Base-by-base conservation (phyloP, 306 rosid genomes). In the Glycine tomentella region DNA sequence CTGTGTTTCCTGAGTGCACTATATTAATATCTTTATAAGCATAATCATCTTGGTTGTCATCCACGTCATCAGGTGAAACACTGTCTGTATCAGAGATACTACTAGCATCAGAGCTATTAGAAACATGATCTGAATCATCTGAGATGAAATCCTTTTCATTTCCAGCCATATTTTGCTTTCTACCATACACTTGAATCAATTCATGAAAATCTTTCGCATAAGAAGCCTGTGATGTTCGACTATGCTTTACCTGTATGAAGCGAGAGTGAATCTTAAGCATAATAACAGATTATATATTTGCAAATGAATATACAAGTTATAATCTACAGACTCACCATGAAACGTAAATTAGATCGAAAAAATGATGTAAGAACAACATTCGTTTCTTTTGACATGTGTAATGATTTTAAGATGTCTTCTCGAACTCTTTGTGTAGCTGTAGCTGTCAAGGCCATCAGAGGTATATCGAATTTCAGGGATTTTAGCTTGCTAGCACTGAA, bases 361-460 rank as follows among this genome's bases (percentile, higher is more conserved):
- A 95, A 95, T 57, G 99, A 91, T 72, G 97, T 90, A 44, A 93
- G 89, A 84, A 91, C 93, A 83, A 88, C 71, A 77, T 82, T 90
- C 58, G 99, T 88, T 82, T 90, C 95, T 84, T 86, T 88, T 53
- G 94, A 80, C 97, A 95, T 86, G 72, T 83, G 50, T 16, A 92
- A 71, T 10, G 95, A 91, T 88, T 85, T 87, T 40, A 93, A 86
- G 89, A 95, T 91, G 81, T 95, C 99, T 86, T 89, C 93, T 70
- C 83, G 91, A 72, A 95, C 97, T 77, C 78, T 84, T 70, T 62
- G 56, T 72, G 97, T 93, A 46, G 99, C 99, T 52, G 99, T 95
- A 56, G 95, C 99, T 17, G 99, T 95, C 89, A 95, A 91, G 69
- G 97, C 97, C 97, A 95, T 91, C 83, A 95, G 72, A 59, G 99